These are phyloP conservation scores for Crucibulum laeve DNA, from an alignment of 768 basidiomycete species.

Conservation along the genomic window DNA sequence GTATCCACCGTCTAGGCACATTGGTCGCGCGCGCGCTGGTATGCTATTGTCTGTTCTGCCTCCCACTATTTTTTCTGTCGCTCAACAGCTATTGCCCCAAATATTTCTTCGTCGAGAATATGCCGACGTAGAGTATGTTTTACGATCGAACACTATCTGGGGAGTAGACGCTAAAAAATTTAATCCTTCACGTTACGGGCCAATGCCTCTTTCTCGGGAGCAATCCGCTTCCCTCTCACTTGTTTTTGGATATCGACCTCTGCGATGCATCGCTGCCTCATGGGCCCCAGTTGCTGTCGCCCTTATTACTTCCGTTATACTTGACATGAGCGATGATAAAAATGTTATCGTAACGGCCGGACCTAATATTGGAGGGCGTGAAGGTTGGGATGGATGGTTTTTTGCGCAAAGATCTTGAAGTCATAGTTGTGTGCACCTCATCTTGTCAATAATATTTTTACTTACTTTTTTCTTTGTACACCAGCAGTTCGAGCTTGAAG, in stretches of 20 bases:
- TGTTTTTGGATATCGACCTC: constrained; percentile 45
- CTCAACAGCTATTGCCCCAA: neutral
- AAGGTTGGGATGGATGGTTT: constrained; percentile 49
- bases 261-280: constrained; percentile 41
- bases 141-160: constrained; percentile 35
- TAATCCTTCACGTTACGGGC: constrained; percentile 35
- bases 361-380: constrained; percentile 27
- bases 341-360: constrained; percentile 22
- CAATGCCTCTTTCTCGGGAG: constrained; percentile 11
- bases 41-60: constrained; percentile 3
- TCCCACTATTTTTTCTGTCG: constrained; percentile 4
- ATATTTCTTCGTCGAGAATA: constrained; percentile 13
- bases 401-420: too few relatives aligned
- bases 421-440: too few relatives aligned
- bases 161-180: constrained; percentile 30
- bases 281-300: constrained; percentile 53
- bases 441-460: too few relatives aligned
- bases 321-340: constrained; percentile 27
- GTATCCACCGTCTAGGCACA: constrained; percentile 46
- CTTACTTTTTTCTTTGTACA: too few relatives aligned
- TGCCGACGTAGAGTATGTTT: constrained; percentile 30
- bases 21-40: constrained; percentile 24
- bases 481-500: too few relatives aligned
- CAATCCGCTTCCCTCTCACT: constrained; percentile 17
- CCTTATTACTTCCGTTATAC: constrained; percentile 37